Evolutionary conservation across 176 grass and related monocot genomes (phyloP), one percentile per base, ranked within the genome.

Genomic region (Urochloa ruziziensis): DNA sequence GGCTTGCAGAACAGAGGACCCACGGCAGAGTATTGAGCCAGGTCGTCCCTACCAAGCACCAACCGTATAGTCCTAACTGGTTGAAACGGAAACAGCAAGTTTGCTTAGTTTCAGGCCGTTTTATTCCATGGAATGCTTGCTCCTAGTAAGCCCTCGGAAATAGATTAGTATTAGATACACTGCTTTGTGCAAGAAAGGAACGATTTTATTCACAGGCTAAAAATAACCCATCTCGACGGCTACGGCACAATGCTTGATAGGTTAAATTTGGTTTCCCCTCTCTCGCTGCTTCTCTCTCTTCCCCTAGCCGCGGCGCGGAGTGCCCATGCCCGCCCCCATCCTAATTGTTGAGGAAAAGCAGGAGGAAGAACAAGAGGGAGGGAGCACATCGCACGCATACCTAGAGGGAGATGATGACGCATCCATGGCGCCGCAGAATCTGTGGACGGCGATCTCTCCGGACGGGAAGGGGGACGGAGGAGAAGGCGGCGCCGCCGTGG

Each of bases 381-480:
- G 43, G 28, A 23, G 62, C 13, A 32, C 43, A 34, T 47, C 40
- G 19, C 47, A 28, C 17, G 17, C 86, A 9, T 78, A 88, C 86
- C 86, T 83, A 7, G 86, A 88, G 46, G 86, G 86, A 13, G 86
- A 16, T 12, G 80, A 17, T 52, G 63, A 68, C 17, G 33, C 43
- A 16, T 15, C 65, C 68, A 71, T 18, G 19, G 57, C 23, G 35
- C 8, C 44, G 47, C 13, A 0, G 15, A 80, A 16, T 75, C 60
- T 87, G 69, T 81, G 36, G 28, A 48, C 27, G 48, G 68, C 35
- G 67, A 67, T 58, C 75, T 79, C 87, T 16, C 11, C 67, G 16
- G 81, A 56, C 10, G 74, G 44, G 21, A 33, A 52, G 21, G 21
- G 19, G 24, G 34, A 25, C 53, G 70, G 51, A 21, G 32, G 51